These are phyloP conservation scores for Saturnispora galanensis DNA, from an alignment of 805 yeast species.

Conservation along the genomic window DNA sequence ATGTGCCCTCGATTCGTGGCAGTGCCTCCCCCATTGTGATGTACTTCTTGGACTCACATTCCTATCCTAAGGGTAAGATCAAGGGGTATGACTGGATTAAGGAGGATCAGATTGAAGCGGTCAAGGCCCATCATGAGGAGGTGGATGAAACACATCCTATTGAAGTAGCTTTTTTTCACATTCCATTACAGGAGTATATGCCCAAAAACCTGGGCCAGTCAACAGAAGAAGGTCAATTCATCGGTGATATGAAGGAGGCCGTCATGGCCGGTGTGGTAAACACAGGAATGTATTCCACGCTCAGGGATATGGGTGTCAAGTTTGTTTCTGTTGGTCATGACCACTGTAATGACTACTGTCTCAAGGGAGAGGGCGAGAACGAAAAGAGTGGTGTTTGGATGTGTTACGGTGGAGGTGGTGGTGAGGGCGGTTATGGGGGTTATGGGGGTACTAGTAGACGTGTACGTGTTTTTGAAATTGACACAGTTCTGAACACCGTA, in stretches of 20 bases:
- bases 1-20: constrained; percentile 33
- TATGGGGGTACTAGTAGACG: constrained; percentile 83
- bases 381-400: constrained; percentile 52
- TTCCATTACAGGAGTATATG: constrained; percentile 77
- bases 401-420: constrained; percentile 90
- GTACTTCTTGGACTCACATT: constrained; percentile 80
- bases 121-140: constrained; percentile 10
- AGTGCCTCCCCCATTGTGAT: constrained; percentile 32
- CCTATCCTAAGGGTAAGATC: constrained; percentile 56
- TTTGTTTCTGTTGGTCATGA: constrained; percentile 88
- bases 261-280: constrained; percentile 71
- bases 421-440: constrained; percentile 96
- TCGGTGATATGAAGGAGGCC: constrained; percentile 63
- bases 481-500: constrained; percentile 38
- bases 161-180: constrained; percentile 85
- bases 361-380: constrained; percentile 35
- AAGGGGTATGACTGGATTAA: constrained; percentile 85
- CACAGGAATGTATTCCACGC: constrained; percentile 50
- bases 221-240: constrained; percentile 19
- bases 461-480: constrained; percentile 60
- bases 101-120: constrained; percentile 18
- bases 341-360: constrained; percentile 88
- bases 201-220: not conserved
- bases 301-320: constrained; percentile 59
- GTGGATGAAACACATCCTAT: constrained; percentile 33